Base-by-base conservation (phyloP, 345 rosid genomes). In the Raphanus sativus region DNA sequence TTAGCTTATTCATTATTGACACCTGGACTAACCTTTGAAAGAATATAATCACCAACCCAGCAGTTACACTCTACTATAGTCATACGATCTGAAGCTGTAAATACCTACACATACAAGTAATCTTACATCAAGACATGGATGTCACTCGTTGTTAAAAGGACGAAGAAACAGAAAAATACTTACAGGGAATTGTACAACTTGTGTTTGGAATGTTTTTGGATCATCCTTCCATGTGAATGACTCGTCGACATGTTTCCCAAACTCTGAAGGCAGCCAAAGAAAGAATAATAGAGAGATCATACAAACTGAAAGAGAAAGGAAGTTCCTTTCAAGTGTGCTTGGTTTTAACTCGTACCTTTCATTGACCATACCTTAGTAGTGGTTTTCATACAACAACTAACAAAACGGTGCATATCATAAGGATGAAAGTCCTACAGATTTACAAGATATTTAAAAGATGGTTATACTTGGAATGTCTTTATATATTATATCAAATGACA, bases 361-460 rank as follows among this genome's bases (percentile, higher is more conserved):
- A 92, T 92, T 72, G 97, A 92, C 98, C 98, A 94, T 74, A 94
- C 90, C 77, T 92, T 94, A 59, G 90, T 90, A 21, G 98, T 90
- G 80, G 89, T 92, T 84, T 90, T 96, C 98, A 94, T 92, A 67
- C 98, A 98, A 85, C 98, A 92, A 79, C 98, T 94, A 81, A 93
- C 89, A 65, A 92, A 88, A 8, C 92, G 89, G 77, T 86, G 82
- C n/a, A 86, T 87, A 81, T 94, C 97, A 32, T 93, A 83, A 26
- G 97, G 97, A 83, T 94, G 98, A 82, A 94, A 94, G 77, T 94
- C 98, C 98, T 94, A 79, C 73, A 84, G 2, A 71, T 75, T 79
- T 62, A 30, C 71, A 74, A 55, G 65, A 79, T 25, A 21, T 21
- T 0, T 21, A 21, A 21, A 21, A 21, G 21, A 67, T 68, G 29